A percentile compares a stretch with the other conserved stretches of the same genome.
Conservation (phyloP, 345 rosid species). For the Ceriops zippeliana region DNA sequence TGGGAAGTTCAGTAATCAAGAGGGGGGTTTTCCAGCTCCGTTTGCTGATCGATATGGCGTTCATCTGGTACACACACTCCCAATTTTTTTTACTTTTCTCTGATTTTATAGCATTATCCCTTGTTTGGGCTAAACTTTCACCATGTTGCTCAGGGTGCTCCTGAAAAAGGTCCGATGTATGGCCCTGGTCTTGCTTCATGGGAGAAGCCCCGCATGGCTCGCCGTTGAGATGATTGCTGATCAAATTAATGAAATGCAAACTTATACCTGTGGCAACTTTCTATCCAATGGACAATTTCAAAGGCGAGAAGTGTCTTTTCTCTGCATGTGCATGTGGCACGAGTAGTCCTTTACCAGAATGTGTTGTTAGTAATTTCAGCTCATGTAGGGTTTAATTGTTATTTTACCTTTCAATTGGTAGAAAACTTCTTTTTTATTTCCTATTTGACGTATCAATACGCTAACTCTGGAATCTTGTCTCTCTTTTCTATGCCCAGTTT, state of each 20-base stretch:
- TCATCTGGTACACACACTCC: conserved; percentile 50
- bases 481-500: too few relatives aligned
- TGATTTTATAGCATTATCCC: conserved; percentile 1
- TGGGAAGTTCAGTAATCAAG: conserved; percentile 54
- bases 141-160: conserved; percentile 51
- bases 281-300: conserved; percentile 11
- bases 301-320: conserved; percentile 34
- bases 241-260: conserved; percentile 21
- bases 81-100: not conserved
- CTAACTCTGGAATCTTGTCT: too few relatives aligned
- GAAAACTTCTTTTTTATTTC: conserved; percentile 1
- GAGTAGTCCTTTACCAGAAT: conserved; percentile 34
- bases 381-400: conserved; percentile 21
- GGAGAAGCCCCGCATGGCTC: conserved; percentile 64
- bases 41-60: conserved; percentile 62
- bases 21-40: conserved; percentile 52
- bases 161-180: conserved; percentile 58
- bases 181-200: conserved; percentile 67
- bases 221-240: conserved; percentile 45
- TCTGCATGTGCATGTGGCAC: conserved; percentile 30
- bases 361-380: conserved; percentile 37
- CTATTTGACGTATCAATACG: not conserved
- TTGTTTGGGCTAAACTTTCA: conserved; percentile 7
- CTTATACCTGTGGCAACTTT: conserved; percentile 21
- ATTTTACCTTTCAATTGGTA: conserved; percentile 23